Percentiles rank a stretch among this genome's conserved stretches.
phyloP scores from a whole-genome alignment of 1,284 basidiomycete species.

The Sutorius eximius region DNA sequence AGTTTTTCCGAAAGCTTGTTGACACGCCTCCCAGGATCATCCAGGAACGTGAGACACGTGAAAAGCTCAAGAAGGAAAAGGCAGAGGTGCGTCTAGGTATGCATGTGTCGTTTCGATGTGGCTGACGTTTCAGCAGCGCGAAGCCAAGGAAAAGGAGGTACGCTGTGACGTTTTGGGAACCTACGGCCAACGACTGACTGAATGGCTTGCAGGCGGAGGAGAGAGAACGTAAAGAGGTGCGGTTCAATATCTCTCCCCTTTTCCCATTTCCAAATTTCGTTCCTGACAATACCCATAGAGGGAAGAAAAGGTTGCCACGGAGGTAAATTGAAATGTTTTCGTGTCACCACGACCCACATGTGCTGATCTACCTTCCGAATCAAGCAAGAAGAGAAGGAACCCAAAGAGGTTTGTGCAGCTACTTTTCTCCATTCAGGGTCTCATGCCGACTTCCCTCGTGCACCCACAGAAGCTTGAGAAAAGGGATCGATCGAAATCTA shows the following conservation, averaged over 20 bases:
- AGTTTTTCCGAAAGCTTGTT: constrained; percentile 4
- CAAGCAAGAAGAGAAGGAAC: constrained; percentile 52
- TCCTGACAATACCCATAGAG: constrained; percentile 39
- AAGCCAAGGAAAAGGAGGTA: constrained; percentile 73
- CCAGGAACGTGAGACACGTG: constrained; percentile 76
- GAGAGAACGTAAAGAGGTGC: constrained; percentile 56
- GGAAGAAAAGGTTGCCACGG: constrained; percentile 50
- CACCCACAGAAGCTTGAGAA: constrained; percentile 50
- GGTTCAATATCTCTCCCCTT: constrained; percentile 6
- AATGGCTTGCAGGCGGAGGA: constrained; percentile 44
- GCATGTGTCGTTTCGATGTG: not conserved
- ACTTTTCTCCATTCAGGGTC: constrained; percentile 1
- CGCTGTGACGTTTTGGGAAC: constrained; percentile 5
- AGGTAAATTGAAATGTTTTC: constrained; percentile 26
- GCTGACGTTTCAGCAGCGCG: constrained; percentile 48
- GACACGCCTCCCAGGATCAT: constrained; percentile 47
- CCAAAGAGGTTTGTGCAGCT: constrained; percentile 46
- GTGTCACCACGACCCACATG: not conserved
- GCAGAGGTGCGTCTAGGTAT: constrained; percentile 55
- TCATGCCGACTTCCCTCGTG: constrained; percentile 1
- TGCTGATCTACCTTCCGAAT: constrained; percentile 22
- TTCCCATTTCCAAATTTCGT: not conserved
- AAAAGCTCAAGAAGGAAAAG: constrained; percentile 81
- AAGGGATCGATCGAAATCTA: constrained; percentile 57
- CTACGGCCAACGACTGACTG: not conserved